A percentile compares a stretch with the other conserved stretches of the same genome.
Conservation (phyloP, 2,329 filamentous ascomycete genomes). For the Talaromyces sp. region DNA sequence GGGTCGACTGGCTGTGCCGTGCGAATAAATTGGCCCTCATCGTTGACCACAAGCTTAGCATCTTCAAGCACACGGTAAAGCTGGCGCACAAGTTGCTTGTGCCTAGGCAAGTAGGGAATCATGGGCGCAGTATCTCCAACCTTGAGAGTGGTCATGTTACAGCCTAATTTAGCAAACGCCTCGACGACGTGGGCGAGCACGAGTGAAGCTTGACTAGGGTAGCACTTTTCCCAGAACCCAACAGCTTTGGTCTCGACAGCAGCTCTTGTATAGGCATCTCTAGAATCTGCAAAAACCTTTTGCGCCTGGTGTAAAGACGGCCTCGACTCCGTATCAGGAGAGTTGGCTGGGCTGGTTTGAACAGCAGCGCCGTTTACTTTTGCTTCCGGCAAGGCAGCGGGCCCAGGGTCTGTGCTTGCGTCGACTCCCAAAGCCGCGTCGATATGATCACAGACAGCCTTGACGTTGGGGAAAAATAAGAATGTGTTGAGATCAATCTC, state of each 20-base stretch:
- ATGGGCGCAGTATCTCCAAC: neutral
- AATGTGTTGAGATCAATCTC: conserved; percentile 9
- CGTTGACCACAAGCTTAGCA: conserved; percentile 25
- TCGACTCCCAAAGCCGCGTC: neutral
- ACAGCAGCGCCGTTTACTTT: neutral
- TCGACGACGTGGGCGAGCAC: conserved; percentile 8
- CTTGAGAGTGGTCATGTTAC: conserved; percentile 4
- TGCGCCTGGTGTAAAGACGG: conserved; percentile 1
- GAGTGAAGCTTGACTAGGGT: conserved; percentile 3
- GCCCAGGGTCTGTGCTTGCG: neutral
- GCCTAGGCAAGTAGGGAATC: conserved; percentile 14
- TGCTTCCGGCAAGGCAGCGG: neutral
- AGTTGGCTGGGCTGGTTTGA: neutral
- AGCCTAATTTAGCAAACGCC: conserved; percentile 6
- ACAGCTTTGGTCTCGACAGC: conserved; percentile 2
- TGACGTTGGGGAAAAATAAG: conserved; percentile 6
- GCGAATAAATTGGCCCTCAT: conserved; percentile 22
- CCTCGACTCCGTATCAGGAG: neutral
- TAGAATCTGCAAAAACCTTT: conserved; percentile 4
- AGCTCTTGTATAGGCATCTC: conserved; percentile 4
- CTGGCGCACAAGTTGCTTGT: conserved; percentile 26
- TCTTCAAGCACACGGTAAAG: conserved; percentile 31
- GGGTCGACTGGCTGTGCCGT: conserved; percentile 21
- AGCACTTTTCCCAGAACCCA: conserved; percentile 6
- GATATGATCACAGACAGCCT: conserved; percentile 2